These are phyloP conservation scores for Xylaria sp. DNA, from an alignment of 2,329 filamentous ascomycete species.

Conservation along the genomic window DNA sequence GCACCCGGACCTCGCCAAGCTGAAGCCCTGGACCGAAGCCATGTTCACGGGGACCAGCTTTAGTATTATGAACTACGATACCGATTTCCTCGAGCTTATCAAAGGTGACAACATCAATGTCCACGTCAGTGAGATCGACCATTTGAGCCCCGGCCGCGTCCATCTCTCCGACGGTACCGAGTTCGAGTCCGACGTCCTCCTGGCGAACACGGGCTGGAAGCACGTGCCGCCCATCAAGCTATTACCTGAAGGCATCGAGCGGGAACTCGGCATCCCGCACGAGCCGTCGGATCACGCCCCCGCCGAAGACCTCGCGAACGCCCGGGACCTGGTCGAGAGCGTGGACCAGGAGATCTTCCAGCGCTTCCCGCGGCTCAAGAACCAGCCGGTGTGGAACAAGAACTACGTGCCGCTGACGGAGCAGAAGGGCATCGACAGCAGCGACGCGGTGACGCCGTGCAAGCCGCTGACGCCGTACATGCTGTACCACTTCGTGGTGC, in stretches of 20 bases:
- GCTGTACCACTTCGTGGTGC: constrained; percentile 49
- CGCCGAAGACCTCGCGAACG: constrained; percentile 40
- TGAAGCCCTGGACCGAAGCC: constrained; percentile 53
- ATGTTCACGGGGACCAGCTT: constrained; percentile 60
- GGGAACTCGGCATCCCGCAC: constrained; percentile 50
- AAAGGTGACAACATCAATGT: constrained; percentile 55
- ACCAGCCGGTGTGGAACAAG: constrained; percentile 50
- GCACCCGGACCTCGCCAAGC: constrained; percentile 55
- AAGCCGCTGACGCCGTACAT: constrained; percentile 41
- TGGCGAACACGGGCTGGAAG: constrained; percentile 62
- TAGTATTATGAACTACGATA: constrained; percentile 62
- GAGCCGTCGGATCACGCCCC: constrained; percentile 30
- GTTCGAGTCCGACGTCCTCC: constrained; percentile 52
- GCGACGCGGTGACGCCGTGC: constrained; percentile 29
- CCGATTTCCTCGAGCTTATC: constrained; percentile 60
- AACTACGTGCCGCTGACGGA: constrained; percentile 47
- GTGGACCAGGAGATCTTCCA: constrained; percentile 55
- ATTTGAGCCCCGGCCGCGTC: constrained; percentile 45
- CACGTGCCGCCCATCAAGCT: constrained; percentile 47
- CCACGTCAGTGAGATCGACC: constrained; percentile 56
- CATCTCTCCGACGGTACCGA: constrained; percentile 47
- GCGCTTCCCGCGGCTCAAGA: constrained; percentile 51
- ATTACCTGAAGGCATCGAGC: constrained; percentile 44
- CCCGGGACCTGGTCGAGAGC: constrained; percentile 39
- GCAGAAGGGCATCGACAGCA: constrained; percentile 32